phyloP scores from a whole-genome alignment of 2,329 filamentous ascomycete genomes.

The Zalaria sp. region DNA sequence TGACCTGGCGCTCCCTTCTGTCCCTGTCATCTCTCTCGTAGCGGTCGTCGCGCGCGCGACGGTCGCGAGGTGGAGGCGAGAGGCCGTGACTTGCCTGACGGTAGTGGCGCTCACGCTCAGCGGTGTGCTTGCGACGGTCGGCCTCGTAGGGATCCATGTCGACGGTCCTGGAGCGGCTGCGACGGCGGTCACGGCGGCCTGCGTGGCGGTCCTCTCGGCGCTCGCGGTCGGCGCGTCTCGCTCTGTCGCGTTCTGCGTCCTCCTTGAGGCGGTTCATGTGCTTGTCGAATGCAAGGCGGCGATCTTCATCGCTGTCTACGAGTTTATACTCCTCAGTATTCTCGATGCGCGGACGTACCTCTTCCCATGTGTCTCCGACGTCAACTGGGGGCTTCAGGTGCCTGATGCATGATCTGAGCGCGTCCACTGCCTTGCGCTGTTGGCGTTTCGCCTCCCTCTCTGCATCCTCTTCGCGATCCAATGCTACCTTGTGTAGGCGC shows the following conservation, averaged over 20 bases:
- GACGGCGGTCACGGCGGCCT: conserved; percentile 30
- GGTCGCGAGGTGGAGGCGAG: conserved; percentile 18
- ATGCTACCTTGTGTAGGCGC: conserved; percentile 29
- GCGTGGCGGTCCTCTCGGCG: conserved; percentile 25
- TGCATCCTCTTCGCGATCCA: conserved; percentile 52
- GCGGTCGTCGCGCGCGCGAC: conserved; percentile 9
- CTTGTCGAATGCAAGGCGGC: conserved; percentile 79
- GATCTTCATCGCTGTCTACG: conserved; percentile 68
- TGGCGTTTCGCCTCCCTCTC: conserved; percentile 69
- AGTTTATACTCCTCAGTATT: conserved; percentile 74
- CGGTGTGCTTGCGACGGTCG: conserved; percentile 83
- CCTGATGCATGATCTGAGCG: conserved; percentile 74
- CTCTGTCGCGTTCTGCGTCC: conserved; percentile 52
- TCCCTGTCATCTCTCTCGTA: conserved; percentile 19
- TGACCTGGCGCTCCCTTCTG: conserved; percentile 20
- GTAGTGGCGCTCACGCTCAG: conserved; percentile 87
- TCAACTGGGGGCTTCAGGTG: conserved; percentile 75
- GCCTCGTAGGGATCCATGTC: conserved; percentile 91
- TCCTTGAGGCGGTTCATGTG: conserved; percentile 81
- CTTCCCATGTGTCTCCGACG: conserved; percentile 72
- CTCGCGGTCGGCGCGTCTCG: conserved; percentile 33
- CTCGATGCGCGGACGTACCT: conserved; percentile 65
- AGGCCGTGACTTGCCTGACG: conserved; percentile 49
- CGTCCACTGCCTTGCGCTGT: conserved; percentile 72
- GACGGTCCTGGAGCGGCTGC: conserved; percentile 52